Base-by-base conservation (phyloP, 306 rosid genomes). In the apple (Malus domestica) region DNA sequence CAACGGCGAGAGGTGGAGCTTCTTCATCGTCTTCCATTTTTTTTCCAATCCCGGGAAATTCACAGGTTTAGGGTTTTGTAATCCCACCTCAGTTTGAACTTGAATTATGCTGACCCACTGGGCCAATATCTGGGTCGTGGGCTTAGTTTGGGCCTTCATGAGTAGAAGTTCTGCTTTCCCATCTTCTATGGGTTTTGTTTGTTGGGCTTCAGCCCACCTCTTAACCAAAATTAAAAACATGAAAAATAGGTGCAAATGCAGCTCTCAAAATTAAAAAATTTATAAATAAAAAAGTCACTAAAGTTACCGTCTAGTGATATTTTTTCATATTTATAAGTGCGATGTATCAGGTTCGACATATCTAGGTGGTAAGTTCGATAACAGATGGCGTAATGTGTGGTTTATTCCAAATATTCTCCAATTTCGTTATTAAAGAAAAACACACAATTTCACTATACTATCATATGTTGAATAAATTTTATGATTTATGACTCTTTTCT, bases 11-110 rank as follows among this genome's bases (percentile, higher is more conserved):
- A 44, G 97, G 98, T 8, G 96, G 89, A 32, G 79, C 85, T 63
- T 88, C 93, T 81, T 87, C 96, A 4, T 90, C 97, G 80, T 92
- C 95, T 68, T 86, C 96, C 96, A 90, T 92, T 60, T 49, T 67
- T 60, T 46, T 70, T 61, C 22, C 69, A 13, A 64, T 32, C 23
- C 20, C 44, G 13, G 14, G 19, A 32, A 32, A 8, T 19, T 64
- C 29, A 30, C 15, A 9, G 23, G 23, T 64, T 64, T 42, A 42
- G 45, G 45, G 45, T 42, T 42, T 42, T 42, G 12, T 42, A 9
- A 42, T 42, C 45, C 55, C 27, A 1, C 61, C 62, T n/a, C 6
- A 57, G 23, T 57, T n/a, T 57, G 62, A 57, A 19, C 13, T 57
- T n/a, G 62, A n/a, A 58, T 58, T 9, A 58, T 8, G 62, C 29